Percentiles rank a stretch among this genome's conserved stretches.
Evolutionary conservation across 75 land plant species (phyloP).

Genomic region (Pinus taeda): DNA sequence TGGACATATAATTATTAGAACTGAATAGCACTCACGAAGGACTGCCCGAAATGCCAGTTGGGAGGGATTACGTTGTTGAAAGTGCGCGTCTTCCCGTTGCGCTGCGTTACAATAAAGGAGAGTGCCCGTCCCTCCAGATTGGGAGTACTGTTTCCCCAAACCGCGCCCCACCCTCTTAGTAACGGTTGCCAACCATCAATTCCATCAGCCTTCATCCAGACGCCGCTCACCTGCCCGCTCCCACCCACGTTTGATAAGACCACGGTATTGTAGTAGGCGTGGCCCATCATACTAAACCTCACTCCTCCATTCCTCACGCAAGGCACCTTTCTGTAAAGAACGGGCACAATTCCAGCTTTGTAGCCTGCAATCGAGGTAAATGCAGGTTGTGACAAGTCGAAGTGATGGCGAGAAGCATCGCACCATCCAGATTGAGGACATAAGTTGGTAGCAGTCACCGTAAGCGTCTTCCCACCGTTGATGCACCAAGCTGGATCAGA

Average conservation of each 20-base stretch:
- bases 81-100: slow-evolving; percentile 49
- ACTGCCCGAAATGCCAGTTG: slow-evolving; percentile 80
- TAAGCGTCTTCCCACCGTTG: not conserved
- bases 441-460: slow-evolving; percentile 27
- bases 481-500: slow-evolving; percentile 12
- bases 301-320: slow-evolving; percentile 68
- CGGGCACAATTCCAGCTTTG: slow-evolving; percentile 15
- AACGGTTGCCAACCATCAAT: slow-evolving; percentile 43
- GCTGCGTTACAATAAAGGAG: slow-evolving; percentile 64
- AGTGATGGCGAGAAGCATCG: slow-evolving; percentile 29
- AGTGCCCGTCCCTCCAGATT: slow-evolving; percentile 59
- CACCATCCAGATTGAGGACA: slow-evolving; percentile 18
- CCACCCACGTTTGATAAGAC: slow-evolving; percentile 82
- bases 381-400: slow-evolving; percentile 24
- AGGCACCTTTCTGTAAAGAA: slow-evolving; percentile 44
- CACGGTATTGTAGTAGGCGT: slow-evolving; percentile 72
- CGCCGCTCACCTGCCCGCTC: slow-evolving; percentile 54
- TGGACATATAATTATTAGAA: no score
- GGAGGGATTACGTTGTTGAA: slow-evolving; percentile 56
- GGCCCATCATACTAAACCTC: slow-evolving; percentile 73
- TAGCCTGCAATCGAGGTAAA: not conserved
- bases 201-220: slow-evolving; percentile 33
- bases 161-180: slow-evolving; percentile 80
- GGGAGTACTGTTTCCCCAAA: slow-evolving; percentile 56
- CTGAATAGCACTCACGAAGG: slow-evolving; percentile 37